A percentile compares a stretch with the other conserved stretches of the same genome.
phyloP scores from a whole-genome alignment of 148 eudicot genomes.

The Rhododendron molle region DNA sequence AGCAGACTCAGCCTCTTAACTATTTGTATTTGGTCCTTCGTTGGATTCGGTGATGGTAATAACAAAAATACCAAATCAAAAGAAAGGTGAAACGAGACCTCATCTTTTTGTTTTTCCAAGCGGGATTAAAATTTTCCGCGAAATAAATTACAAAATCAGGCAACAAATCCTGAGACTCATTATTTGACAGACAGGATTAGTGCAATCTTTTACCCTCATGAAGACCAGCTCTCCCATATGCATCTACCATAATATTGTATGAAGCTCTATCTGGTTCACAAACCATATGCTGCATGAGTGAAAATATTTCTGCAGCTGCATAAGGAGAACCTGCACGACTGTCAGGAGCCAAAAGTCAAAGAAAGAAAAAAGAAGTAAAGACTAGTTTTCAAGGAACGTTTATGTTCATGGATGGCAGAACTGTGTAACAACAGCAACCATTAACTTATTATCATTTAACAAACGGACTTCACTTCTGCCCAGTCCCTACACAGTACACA shows the following conservation, averaged over 20 bases:
- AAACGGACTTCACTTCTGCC: background rate
- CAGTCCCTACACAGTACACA: background rate
- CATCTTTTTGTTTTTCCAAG: background rate
- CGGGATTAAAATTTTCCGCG: background rate
- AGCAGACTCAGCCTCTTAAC: background rate
- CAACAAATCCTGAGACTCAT: background rate
- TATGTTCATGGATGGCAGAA: background rate
- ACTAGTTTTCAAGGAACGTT: background rate
- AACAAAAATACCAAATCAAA: background rate
- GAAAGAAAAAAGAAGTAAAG: background rate
- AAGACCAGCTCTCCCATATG: constrained; percentile 86
- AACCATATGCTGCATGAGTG: constrained; percentile 88
- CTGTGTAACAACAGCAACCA: background rate
- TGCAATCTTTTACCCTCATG: constrained; percentile 41
- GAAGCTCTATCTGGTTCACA: constrained; percentile 87
- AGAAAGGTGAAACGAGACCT: too few species aligned
- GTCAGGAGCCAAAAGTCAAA: constrained; percentile 17
- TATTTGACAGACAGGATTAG: background rate
- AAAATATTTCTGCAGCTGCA: constrained; percentile 81
- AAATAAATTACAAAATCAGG: background rate
- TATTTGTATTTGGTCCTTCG: background rate
- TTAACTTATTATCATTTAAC: background rate
- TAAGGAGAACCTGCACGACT: constrained; percentile 83
- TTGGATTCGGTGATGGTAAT: background rate
- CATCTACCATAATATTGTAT: constrained; percentile 86